Conservation (phyloP, 148 eudicot genomes). For the Chenopodium album region DNA sequence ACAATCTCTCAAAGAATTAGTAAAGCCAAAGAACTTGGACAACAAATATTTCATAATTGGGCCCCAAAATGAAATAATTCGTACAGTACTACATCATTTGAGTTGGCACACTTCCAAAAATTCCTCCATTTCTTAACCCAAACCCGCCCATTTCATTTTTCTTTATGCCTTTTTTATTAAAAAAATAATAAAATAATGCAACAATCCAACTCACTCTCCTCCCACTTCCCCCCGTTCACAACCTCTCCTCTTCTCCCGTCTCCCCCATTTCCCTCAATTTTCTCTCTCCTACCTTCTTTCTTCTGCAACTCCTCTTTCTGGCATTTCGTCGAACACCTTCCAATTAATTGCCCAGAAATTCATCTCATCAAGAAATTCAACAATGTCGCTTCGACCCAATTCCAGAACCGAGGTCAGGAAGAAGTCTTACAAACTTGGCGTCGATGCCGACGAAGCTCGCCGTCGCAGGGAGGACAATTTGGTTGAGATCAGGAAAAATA, state of each 20-base stretch:
- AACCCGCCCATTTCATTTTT: constrained; percentile 9
- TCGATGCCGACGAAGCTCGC: constrained; percentile 88
- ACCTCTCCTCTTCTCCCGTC: background rate
- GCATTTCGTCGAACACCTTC: constrained; percentile 26
- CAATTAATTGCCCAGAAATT: background rate
- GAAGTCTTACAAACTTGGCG: constrained; percentile 81
- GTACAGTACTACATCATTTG: background rate
- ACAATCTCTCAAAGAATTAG: background rate
- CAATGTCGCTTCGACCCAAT: constrained; percentile 81
- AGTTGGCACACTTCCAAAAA: background rate
- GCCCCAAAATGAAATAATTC: background rate
- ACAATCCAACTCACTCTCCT: constrained; percentile 4
- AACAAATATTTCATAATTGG: background rate
- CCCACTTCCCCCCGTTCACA: constrained; percentile 16
- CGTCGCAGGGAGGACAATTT: constrained; percentile 84
- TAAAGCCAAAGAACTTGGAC: background rate
- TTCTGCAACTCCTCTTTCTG: constrained; percentile 2
- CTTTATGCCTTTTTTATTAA: background rate
- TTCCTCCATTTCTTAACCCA: constrained; percentile 4
- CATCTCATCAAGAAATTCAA: background rate
- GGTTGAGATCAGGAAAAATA: constrained; percentile 92
- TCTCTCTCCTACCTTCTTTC: background rate
- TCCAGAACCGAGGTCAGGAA: constrained; percentile 70
- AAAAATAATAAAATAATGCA: background rate
- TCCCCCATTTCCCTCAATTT: background rate